phyloP scores from a whole-genome alignment of 2,329 filamentous ascomycete species.

The Xylaria sp. region DNA sequence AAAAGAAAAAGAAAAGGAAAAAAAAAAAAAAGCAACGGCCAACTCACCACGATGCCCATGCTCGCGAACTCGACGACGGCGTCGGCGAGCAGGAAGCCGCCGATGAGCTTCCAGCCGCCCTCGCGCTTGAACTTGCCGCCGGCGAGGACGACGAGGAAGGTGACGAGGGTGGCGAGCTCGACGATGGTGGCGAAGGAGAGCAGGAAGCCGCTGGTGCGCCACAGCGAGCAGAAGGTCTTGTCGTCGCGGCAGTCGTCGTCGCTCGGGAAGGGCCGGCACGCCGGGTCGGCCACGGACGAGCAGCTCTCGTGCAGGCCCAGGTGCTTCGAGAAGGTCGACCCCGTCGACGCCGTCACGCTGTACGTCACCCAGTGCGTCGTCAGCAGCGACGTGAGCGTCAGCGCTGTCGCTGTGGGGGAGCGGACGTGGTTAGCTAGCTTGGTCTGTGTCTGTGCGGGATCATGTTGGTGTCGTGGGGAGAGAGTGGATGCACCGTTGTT shows the following conservation, averaged over 20 bases:
- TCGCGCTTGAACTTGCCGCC: conserved; percentile 83
- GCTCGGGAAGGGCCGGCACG: conserved; percentile 71
- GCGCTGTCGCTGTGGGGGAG: conserved; percentile 62
- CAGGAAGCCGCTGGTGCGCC: conserved; percentile 85
- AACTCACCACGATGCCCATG: conserved; percentile 82
- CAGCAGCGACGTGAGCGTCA: conserved; percentile 73
- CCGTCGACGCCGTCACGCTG: conserved; percentile 55
- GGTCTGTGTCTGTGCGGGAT: background rate
- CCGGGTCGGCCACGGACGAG: conserved; percentile 67
- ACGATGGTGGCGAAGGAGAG: conserved; percentile 85
- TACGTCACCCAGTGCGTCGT: conserved; percentile 75
- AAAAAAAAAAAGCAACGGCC: background rate
- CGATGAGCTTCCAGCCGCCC: conserved; percentile 80
- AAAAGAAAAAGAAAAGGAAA: background rate
- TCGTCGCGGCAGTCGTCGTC: conserved; percentile 70
- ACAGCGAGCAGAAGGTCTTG: conserved; percentile 86
- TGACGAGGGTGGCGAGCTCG: conserved; percentile 79
- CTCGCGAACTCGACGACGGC: conserved; percentile 74
- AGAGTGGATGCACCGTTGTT: too few species aligned
- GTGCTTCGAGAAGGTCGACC: conserved; percentile 58
- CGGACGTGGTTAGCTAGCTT: conserved; percentile 41
- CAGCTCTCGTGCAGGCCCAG: conserved; percentile 85
- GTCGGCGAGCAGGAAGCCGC: conserved; percentile 67
- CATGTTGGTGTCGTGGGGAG: too few species aligned
- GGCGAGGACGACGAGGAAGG: conserved; percentile 75